Percentiles rank a stretch among this genome's conserved stretches.
phyloP scores from a whole-genome alignment of 345 rosid species.

The thale cress (Arabidopsis thaliana) region DNA sequence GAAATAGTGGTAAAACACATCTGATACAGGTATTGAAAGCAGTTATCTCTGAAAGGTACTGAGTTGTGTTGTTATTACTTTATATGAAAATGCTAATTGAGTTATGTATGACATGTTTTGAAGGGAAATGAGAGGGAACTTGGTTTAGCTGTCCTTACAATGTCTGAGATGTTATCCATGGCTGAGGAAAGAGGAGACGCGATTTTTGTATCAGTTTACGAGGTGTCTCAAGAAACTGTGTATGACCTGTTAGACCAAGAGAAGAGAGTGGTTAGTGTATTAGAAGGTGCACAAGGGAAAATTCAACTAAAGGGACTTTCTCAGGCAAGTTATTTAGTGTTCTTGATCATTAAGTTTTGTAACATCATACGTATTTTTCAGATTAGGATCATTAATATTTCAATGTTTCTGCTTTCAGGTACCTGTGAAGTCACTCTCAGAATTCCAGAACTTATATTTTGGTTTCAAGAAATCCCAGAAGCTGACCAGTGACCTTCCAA shows the following conservation, averaged over 20 bases:
- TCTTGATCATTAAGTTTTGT: background rate
- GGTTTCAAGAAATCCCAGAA: constrained; percentile 44
- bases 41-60: background rate
- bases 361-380: background rate
- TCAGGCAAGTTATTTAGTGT: constrained; percentile 54
- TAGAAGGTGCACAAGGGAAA: constrained; percentile 61
- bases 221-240: constrained; percentile 59
- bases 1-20: constrained; percentile 66
- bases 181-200: constrained; percentile 51
- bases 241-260: constrained; percentile 59
- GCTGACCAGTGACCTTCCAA: constrained; percentile 41
- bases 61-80: background rate
- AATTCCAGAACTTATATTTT: constrained; percentile 57
- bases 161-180: constrained; percentile 53
- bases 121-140: constrained; percentile 64
- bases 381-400: constrained; percentile 16
- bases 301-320: constrained; percentile 80
- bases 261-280: constrained; percentile 49
- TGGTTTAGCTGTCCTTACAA: constrained; percentile 57
- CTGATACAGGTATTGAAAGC: constrained; percentile 58
- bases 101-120: constrained; percentile 24
- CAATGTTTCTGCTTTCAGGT: constrained; percentile 48
- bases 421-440: constrained; percentile 57
- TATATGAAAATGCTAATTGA: background rate
- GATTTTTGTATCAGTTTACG: constrained; percentile 55